Conservation (phyloP, 192 early-diverging fungal genomes). For the Linnemannia zychae region DNA sequence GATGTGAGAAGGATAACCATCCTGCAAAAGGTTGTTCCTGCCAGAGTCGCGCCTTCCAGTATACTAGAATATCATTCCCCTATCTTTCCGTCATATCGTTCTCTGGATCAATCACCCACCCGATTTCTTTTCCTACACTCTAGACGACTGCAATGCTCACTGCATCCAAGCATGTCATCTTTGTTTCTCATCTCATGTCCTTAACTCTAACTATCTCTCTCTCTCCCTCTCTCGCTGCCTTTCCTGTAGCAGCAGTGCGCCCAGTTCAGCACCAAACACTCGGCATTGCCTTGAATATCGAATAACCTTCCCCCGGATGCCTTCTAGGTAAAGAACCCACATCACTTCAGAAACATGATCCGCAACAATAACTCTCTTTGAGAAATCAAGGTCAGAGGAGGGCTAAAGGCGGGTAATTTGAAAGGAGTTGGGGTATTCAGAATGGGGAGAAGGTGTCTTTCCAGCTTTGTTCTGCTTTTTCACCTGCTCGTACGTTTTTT, state of each 20-base stretch:
- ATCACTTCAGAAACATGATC: not conserved
- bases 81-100: not conserved
- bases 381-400: not conserved
- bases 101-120: not conserved
- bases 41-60: too few species aligned
- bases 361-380: not conserved
- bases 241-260: not conserved
- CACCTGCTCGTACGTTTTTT: too few species aligned
- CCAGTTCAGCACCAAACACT: not conserved
- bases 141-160: not conserved
- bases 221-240: too few species aligned
- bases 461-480: not conserved
- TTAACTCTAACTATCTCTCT: not conserved
- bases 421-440: not conserved
- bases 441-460: not conserved
- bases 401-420: not conserved
- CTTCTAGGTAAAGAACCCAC: not conserved
- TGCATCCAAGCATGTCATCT: not conserved
- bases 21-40: not conserved
- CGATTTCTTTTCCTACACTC: not conserved
- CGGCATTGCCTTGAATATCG: not conserved
- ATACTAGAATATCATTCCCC: not conserved
- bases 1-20: not conserved
- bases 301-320: not conserved
- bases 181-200: not conserved